Conservation (phyloP, 2,329 filamentous ascomycete genomes). For the Juglanconis juglandina region DNA sequence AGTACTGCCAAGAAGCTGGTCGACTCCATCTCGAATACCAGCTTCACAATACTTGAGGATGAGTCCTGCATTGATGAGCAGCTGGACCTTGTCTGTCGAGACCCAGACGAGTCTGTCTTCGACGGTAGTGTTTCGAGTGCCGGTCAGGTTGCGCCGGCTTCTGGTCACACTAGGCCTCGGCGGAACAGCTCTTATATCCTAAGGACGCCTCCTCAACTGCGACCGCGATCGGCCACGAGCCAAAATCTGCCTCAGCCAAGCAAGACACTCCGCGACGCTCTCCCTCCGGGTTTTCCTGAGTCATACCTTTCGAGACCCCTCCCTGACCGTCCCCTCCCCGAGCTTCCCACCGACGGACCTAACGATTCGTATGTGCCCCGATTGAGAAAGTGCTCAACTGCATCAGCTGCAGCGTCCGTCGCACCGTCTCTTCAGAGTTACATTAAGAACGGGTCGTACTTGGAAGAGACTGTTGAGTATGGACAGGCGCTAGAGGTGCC, state of each 20-base stretch:
- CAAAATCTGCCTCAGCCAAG: constrained; percentile 28
- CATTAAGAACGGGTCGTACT: constrained; percentile 11
- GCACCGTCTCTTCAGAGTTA: constrained; percentile 16
- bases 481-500: constrained; percentile 12
- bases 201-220: constrained; percentile 14
- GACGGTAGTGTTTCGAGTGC: constrained; percentile 1
- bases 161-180: not conserved
- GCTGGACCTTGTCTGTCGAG: not conserved
- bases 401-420: constrained; percentile 13
- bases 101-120: constrained; percentile 9
- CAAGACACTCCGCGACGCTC: constrained; percentile 27
- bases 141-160: not conserved
- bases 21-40: not conserved
- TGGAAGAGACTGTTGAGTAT: constrained; percentile 15
- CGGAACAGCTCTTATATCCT: constrained; percentile 10
- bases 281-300: constrained; percentile 15
- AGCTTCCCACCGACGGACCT: not conserved
- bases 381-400: constrained; percentile 18
- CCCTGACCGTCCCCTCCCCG: constrained; percentile 26
- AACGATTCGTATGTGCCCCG: constrained; percentile 7
- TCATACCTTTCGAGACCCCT: constrained; percentile 26
- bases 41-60: not conserved
- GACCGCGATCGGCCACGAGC: not conserved
- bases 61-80: not conserved
- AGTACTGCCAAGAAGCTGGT: not conserved